Evolutionary conservation across 495 filamentous ascomycete species (phyloP), one percentile per base, ranked within the genome.

Genomic region (Ascodesmis nigricans): DNA sequence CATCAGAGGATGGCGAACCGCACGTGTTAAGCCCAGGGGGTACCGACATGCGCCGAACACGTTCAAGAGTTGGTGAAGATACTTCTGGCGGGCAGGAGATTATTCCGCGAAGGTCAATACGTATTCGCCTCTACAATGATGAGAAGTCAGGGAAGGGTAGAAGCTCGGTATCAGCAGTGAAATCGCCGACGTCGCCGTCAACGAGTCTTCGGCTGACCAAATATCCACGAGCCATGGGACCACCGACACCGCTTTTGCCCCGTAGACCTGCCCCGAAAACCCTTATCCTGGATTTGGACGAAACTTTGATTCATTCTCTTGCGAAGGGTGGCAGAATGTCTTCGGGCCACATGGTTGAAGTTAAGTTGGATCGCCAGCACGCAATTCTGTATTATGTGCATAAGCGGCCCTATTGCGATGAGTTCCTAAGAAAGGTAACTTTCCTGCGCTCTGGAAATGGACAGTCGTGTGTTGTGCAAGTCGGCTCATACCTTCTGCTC

Each of bases 311-410:
- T 47, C 87, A 97, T 59, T 91, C 81, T 52, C 74, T 93, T 57
- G 80, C 84, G 29, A 93, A 92, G 53, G 87, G 87, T 18, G 83
- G 84, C 22, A 69, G 82, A 25, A 93, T 91, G 81, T 78, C 74
- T 44, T 83, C 78, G 17, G 87, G 87, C 15, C 90, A 97, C 56
- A 95, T 95, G 87, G 84, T 97, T 21, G 87, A 97, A 58, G 87
- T 97, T 44, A 87, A 84, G 47, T 65, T 95, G 25, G 81, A 77
- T 7, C 77, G 78, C 29, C 84, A 91, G 48, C 82, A 95, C 53
- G 87, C 87, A 3, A 95, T 97, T 49, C 58, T 97, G 39, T 97
- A 97, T 58, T 95, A 93, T 60, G 87, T 97, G 32, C 90, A 95
- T 58, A 93, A 95, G 58, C 70, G 87, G 37, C 87, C 87, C 20